A percentile compares a stretch with the other conserved stretches of the same genome.
phyloP scores from a whole-genome alignment of 2,329 filamentous ascomycete genomes.

The Aulographum hederae region DNA sequence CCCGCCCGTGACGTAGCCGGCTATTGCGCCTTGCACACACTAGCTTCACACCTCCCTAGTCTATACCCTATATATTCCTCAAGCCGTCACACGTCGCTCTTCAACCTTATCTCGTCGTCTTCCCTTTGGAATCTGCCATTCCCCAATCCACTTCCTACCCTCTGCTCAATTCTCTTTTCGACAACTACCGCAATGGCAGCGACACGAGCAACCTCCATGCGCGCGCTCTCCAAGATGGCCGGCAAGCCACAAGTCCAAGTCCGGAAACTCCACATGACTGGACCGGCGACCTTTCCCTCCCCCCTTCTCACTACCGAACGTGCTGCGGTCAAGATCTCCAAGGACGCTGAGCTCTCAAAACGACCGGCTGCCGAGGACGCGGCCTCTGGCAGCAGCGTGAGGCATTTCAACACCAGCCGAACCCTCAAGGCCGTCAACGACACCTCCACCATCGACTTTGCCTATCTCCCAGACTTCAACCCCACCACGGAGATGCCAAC shows the following conservation, averaged over 20 bases:
- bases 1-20: no score
- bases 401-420: conserved; percentile 44
- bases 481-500: conserved; percentile 20
- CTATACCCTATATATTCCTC: no score
- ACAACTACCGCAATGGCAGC: conserved; percentile 23
- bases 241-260: conserved; percentile 13
- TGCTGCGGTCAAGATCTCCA: conserved; percentile 30
- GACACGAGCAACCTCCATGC: conserved; percentile 21
- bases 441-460: conserved; percentile 43
- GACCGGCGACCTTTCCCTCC: conserved; percentile 35
- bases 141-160: no score
- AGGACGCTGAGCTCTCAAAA: conserved; percentile 12
- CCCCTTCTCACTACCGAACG: conserved; percentile 30
- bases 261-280: conserved; percentile 41
- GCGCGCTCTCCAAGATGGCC: conserved; percentile 23
- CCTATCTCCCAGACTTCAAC: conserved; percentile 36
- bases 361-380: conserved; percentile 35
- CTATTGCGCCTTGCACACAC: neutral
- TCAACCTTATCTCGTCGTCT: no score
- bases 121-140: no score
- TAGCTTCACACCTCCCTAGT: no score
- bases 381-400: conserved; percentile 8
- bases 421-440: conserved; percentile 37
- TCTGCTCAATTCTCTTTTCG: no score
- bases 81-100: no score